phyloP scores from a whole-genome alignment of 2,329 filamentous ascomycete genomes.

The Cladobotryum protrusum region DNA sequence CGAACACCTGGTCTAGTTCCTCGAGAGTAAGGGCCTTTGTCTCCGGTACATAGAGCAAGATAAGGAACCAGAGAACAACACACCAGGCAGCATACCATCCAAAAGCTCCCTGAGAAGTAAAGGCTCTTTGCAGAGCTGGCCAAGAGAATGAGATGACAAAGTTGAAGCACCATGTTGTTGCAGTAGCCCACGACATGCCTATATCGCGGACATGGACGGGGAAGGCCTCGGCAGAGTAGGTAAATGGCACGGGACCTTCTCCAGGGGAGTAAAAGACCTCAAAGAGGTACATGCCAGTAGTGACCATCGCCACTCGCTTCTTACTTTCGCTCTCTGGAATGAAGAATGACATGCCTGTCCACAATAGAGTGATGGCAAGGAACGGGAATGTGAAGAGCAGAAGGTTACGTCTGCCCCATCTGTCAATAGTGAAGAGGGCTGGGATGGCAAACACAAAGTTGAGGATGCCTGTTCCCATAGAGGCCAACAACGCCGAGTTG shows the following conservation, averaged over 20 bases:
- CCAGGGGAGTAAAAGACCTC: slow-evolving; percentile 31
- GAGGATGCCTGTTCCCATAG: slow-evolving; percentile 26
- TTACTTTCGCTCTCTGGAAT: slow-evolving; percentile 17
- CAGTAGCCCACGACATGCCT: slow-evolving; percentile 34
- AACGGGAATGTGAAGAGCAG: slow-evolving; percentile 29
- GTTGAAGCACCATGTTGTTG: slow-evolving; percentile 26
- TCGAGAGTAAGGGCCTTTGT: slow-evolving; percentile 46
- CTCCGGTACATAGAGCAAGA: slow-evolving; percentile 44
- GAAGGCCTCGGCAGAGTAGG: slow-evolving; percentile 34
- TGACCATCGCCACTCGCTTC: slow-evolving; percentile 25
- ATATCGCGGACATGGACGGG: slow-evolving; percentile 32
- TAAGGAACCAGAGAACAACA: slow-evolving; percentile 38
- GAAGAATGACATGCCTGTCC: slow-evolving; percentile 26
- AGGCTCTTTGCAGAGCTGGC: slow-evolving; percentile 25
- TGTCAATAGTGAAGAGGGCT: slow-evolving; percentile 27
- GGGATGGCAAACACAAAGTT: slow-evolving; percentile 24
- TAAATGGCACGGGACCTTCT: slow-evolving; percentile 32
- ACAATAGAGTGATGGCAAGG: slow-evolving; percentile 28
- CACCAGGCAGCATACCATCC: slow-evolving; percentile 44
- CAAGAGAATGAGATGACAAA: slow-evolving; percentile 25
- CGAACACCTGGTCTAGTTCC: slow-evolving; percentile 45
- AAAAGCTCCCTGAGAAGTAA: slow-evolving; percentile 29
- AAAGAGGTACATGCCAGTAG: slow-evolving; percentile 31
- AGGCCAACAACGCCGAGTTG: slow-evolving; percentile 25
- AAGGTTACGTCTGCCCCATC: slow-evolving; percentile 17